phyloP scores from a whole-genome alignment of 2,329 filamentous ascomycete species.

The Stagonosporopsis vannaccii region DNA sequence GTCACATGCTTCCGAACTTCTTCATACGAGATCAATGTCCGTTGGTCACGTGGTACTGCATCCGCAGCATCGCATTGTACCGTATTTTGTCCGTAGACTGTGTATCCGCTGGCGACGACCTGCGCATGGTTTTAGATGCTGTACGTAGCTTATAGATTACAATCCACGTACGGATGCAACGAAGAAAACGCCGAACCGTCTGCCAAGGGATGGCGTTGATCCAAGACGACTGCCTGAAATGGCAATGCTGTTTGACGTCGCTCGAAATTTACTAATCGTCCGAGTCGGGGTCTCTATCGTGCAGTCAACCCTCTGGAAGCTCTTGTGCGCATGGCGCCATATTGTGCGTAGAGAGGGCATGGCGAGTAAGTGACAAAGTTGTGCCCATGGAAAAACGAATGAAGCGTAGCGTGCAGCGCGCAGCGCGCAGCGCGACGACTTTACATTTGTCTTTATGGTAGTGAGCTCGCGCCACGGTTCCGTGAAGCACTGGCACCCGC shows the following conservation, averaged over 20 bases:
- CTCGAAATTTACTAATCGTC: neutral
- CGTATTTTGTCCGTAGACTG: neutral
- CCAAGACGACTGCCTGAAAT: neutral
- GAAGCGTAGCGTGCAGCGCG: neutral
- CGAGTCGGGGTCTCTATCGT: neutral
- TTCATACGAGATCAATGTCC: neutral
- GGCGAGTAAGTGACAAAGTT: neutral
- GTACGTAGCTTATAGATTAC: no score
- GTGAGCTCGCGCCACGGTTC: neutral
- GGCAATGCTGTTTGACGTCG: neutral
- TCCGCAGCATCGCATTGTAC: constrained; percentile 5
- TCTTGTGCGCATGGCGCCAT: neutral
- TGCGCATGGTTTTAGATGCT: neutral
- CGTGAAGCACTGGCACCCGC: neutral
- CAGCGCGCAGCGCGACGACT: neutral
- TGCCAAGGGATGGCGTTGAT: neutral
- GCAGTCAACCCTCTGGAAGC: neutral
- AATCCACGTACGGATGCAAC: neutral
- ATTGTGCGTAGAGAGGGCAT: neutral
- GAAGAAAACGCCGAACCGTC: neutral
- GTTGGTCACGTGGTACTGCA: neutral
- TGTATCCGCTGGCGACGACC: neutral
- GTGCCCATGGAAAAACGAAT: neutral
- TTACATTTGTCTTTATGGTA: neutral
- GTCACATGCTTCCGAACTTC: constrained; percentile 9